Conservation (phyloP, 306 rosid species). For the Datisca glomerata region DNA sequence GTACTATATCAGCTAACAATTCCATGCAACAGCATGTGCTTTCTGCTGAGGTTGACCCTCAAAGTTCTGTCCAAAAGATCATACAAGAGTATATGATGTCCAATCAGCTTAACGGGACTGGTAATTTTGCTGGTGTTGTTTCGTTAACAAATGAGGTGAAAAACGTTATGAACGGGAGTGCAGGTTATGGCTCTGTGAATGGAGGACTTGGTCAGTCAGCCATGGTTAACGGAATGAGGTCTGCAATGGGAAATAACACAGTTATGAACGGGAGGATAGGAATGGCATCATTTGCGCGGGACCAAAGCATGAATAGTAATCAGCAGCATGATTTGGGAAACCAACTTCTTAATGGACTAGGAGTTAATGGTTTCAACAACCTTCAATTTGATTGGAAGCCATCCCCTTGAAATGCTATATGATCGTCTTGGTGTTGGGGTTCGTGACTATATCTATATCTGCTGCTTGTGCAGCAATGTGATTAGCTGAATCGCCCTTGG, state of each 20-base stretch:
- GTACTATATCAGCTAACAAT: conserved; percentile 42
- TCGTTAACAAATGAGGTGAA: conserved; percentile 59
- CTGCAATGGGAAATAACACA: conserved; percentile 59
- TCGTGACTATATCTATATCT: conserved; percentile 19
- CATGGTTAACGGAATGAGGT: conserved; percentile 68
- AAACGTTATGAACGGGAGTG: conserved; percentile 38
- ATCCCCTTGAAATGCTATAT: conserved; percentile 40
- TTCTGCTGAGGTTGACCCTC: conserved; percentile 64
- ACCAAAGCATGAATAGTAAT: conserved; percentile 54
- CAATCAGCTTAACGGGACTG: conserved; percentile 46
- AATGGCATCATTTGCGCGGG: conserved; percentile 60
- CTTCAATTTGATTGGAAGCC: conserved; percentile 86
- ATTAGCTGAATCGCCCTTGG: neutral
- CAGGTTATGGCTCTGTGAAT: conserved; percentile 39
- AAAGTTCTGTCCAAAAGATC: conserved; percentile 77
- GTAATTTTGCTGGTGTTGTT: conserved; percentile 36
- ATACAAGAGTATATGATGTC: conserved; percentile 73
- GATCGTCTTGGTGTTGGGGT: conserved; percentile 25
- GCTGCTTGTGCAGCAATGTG: conserved; percentile 4
- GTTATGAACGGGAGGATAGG: conserved; percentile 80
- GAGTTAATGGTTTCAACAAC: conserved; percentile 68
- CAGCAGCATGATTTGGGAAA: conserved; percentile 71
- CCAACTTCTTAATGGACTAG: conserved; percentile 68
- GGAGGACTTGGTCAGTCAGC: conserved; percentile 44
- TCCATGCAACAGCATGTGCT: conserved; percentile 70